These are phyloP conservation scores for Pyrenopolyporus hunteri DNA, from an alignment of 495 filamentous ascomycete genomes.

Conservation along the genomic window DNA sequence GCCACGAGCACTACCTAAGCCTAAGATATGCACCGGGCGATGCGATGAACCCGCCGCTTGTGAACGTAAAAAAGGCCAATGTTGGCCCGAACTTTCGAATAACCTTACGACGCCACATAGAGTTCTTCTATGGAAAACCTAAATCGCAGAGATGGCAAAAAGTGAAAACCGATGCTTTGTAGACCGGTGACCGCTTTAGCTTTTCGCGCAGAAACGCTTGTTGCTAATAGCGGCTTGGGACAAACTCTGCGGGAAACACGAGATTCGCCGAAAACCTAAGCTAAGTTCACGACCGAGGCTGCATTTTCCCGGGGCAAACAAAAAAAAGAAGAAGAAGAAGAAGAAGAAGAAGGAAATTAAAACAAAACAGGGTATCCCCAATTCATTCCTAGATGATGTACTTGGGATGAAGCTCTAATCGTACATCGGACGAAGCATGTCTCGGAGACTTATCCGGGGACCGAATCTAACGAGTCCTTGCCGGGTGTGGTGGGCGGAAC, in stretches of 20 bases:
- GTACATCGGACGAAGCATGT: slow-evolving; percentile 36
- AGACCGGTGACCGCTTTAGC: slow-evolving; percentile 20
- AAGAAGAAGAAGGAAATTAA: too few species aligned
- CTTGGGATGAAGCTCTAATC: slow-evolving; percentile 23
- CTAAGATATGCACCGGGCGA: slow-evolving; percentile 3
- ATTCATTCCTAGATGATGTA: slow-evolving; percentile 24
- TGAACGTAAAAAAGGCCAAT: slow-evolving; percentile 14
- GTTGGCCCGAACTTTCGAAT: slow-evolving; percentile 8
- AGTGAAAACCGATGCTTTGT: neutral
- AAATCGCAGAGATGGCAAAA: slow-evolving; percentile 5
- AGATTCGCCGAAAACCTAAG: slow-evolving; percentile 22
- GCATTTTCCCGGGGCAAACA: too few species aligned
- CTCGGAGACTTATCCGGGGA: slow-evolving; percentile 48
- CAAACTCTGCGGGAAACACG: slow-evolving; percentile 17
- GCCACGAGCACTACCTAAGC: too few species aligned
- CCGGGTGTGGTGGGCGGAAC: slow-evolving; percentile 65
- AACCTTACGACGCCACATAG: slow-evolving; percentile 15
- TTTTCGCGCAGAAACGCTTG: neutral
- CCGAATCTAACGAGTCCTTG: slow-evolving; percentile 71
- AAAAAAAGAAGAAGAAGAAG: too few species aligned
- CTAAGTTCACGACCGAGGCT: slow-evolving; percentile 20
- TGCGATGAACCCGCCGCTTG: slow-evolving; percentile 2
- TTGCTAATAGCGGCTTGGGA: neutral
- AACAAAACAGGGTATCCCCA: slow-evolving; percentile 14
- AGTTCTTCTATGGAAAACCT: neutral